Conservation (phyloP, 2,329 filamentous ascomycete genomes). For the Sordariomycetes sp. region DNA sequence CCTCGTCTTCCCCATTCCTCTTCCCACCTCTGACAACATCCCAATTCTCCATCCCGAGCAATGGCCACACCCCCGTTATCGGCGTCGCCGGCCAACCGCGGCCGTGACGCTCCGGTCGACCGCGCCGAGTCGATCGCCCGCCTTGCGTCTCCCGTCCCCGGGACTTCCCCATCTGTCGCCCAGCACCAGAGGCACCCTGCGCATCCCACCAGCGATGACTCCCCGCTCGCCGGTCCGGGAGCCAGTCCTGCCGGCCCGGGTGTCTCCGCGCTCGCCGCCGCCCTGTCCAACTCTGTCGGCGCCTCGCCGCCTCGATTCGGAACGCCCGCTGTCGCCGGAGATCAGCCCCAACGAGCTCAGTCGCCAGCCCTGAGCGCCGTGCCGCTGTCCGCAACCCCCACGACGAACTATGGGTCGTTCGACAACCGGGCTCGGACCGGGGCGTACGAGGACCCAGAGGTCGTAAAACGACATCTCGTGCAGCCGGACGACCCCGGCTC, state of each 20-base stretch:
- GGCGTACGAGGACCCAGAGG: constrained; percentile 79
- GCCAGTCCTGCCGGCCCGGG: constrained; percentile 64
- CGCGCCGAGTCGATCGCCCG: constrained; percentile 51
- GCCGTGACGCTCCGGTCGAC: constrained; percentile 29
- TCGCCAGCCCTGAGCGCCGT: constrained; percentile 29
- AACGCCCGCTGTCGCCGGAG: constrained; percentile 53
- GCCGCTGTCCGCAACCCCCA: constrained; percentile 38
- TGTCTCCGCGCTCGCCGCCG: constrained; percentile 78
- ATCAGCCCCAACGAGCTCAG: constrained; percentile 21
- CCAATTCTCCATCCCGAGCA: neutral
- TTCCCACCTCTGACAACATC: neutral
- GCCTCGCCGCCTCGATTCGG: constrained; percentile 60
- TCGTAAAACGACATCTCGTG: constrained; percentile 81
- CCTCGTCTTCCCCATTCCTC: neutral
- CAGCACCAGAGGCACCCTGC: neutral
- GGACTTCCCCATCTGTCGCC: neutral
- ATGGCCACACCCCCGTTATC: neutral
- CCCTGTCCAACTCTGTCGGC: constrained; percentile 66
- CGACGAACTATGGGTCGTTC: constrained; percentile 69
- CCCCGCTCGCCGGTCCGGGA: constrained; percentile 55
- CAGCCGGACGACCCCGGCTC: constrained; percentile 46
- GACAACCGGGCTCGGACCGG: constrained; percentile 53
- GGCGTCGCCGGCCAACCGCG: constrained; percentile 1
- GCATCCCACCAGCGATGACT: constrained; percentile 29
- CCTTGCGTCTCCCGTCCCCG: constrained; percentile 44